Conservation (phyloP, 495 filamentous ascomycete genomes). For the Aspergillus homomorphus region DNA sequence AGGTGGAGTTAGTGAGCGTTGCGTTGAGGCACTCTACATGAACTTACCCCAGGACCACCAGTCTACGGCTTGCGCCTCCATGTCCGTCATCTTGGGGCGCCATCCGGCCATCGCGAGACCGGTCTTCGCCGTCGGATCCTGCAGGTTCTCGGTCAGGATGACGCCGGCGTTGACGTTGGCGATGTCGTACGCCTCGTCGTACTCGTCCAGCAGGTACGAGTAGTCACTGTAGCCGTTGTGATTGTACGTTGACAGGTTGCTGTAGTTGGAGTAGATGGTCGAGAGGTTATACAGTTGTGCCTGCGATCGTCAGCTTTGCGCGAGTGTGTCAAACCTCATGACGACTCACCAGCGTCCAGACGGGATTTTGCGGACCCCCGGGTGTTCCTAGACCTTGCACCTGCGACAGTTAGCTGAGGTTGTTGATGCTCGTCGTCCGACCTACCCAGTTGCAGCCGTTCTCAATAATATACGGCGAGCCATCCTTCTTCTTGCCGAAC, state of each 20-base stretch:
- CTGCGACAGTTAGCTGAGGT: slow-evolving; percentile 16
- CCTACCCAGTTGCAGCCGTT: slow-evolving; percentile 64
- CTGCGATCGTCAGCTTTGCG: slow-evolving; percentile 9
- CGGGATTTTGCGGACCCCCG: slow-evolving; percentile 53
- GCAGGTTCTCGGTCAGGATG: slow-evolving; percentile 55
- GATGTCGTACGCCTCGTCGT: slow-evolving; percentile 47
- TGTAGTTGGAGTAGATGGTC: slow-evolving; percentile 61
- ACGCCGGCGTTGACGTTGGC: slow-evolving; percentile 54
- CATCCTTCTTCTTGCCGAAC: slow-evolving; percentile 52
- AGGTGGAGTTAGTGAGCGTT: neutral
- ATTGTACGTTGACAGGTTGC: slow-evolving; percentile 57
- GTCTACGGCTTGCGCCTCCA: slow-evolving; percentile 56
- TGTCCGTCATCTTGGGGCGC: slow-evolving; percentile 54
- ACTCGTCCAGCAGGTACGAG: slow-evolving; percentile 47
- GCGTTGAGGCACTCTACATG: neutral
- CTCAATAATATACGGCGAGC: slow-evolving; percentile 58
- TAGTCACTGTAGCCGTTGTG: slow-evolving; percentile 52
- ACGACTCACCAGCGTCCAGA: slow-evolving; percentile 56
- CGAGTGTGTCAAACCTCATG: neutral
- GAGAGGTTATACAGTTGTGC: slow-evolving; percentile 59
- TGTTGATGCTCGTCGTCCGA: neutral
- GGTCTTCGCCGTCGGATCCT: slow-evolving; percentile 57
- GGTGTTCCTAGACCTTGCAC: slow-evolving; percentile 58
- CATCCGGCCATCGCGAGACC: slow-evolving; percentile 60
- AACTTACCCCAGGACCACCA: slow-evolving; percentile 53